Evolutionary conservation across 78 protist species (phyloP), one percentile per base, ranked within the genome.

Genomic region (Neovahlkampfia damariscottae): DNA sequence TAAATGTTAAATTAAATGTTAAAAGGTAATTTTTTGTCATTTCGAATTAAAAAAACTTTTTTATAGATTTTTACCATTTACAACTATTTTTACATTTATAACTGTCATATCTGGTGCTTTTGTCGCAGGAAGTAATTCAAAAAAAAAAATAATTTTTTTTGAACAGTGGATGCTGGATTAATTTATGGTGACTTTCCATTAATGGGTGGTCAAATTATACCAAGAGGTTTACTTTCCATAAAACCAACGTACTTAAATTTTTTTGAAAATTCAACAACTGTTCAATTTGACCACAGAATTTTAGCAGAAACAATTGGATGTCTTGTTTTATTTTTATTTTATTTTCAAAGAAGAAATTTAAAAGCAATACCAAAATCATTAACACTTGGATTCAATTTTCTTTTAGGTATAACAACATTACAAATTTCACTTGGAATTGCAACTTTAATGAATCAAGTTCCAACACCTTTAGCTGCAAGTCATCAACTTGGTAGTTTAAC

Each of bases 41-140:
- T 50, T 50, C 19, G 19, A 50, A 19, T n/a, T n/a, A n/a, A 19
- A n/a, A 8, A 34, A 28, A 76, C 29, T 27, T 7, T 5, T 69
- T 3, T 5, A 5, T 0, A 75, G 19, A 38, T 66, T 37, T 29
- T 36, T 5, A 8, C n/a, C 37, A 5, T 2, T 3, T 29, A 29
- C 19, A 19, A 19, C 72, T 69, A 29, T 29, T 19, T 10, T 74
- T 29, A 69, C 84, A 2, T 84, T 87, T 40, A 10, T 76, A 27
- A 84, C 89, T 10, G 92, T 88, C 4, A 58, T 89, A 75, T 77
- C 86, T 0, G 91, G 92, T 50, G 97, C 97, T 0, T 87, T 93
- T 7, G 97, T 94, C 0, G 97, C 97, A 0, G 97, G 97, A 62
- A 38, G n/a, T n/a, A n/a, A n/a, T n/a, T n/a, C n/a, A n/a, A n/a